These are phyloP conservation scores for Scalesia atractyloides DNA, from an alignment of 129 eudicot species.

Conservation along the genomic window DNA sequence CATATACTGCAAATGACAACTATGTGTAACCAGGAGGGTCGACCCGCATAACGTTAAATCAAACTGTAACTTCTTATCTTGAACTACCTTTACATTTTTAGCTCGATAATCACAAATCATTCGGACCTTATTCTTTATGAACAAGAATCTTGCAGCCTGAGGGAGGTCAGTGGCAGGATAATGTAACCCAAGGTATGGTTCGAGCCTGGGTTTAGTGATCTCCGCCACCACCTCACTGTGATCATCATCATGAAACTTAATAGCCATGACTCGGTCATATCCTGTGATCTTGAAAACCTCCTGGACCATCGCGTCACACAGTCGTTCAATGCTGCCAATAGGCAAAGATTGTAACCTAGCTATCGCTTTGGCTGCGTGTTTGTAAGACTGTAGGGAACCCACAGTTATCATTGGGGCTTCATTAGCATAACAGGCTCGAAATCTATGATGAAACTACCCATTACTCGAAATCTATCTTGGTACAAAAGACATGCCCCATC, in stretches of 20 bases:
- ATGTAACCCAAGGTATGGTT: slow-evolving; percentile 86
- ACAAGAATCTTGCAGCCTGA: slow-evolving; percentile 91
- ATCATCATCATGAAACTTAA: slow-evolving; percentile 93
- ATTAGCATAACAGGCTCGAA: slow-evolving; percentile 90
- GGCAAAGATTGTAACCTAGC: slow-evolving; percentile 78
- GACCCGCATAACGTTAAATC: slow-evolving; percentile 90
- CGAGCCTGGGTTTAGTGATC: slow-evolving; percentile 75
- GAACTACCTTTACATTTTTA: slow-evolving; percentile 65
- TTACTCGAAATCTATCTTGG: too few relatives aligned
- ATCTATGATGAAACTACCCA: slow-evolving; percentile 73
- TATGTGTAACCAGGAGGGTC: slow-evolving; percentile 86
- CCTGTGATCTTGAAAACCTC: slow-evolving; percentile 93
- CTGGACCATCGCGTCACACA: slow-evolving; percentile 90
- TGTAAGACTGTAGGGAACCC: slow-evolving; percentile 87
- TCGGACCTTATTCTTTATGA: slow-evolving; percentile 88
- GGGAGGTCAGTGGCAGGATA: slow-evolving; percentile 96
- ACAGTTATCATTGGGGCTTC: slow-evolving; percentile 93
- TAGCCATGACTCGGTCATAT: slow-evolving; percentile 89
- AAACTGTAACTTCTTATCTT: slow-evolving; percentile 61
- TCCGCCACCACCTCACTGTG: slow-evolving; percentile 92
- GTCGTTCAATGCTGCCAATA: slow-evolving; percentile 78
- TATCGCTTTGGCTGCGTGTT: slow-evolving; percentile 87
- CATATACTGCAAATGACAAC: slow-evolving; percentile 90
- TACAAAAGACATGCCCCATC: too few relatives aligned
- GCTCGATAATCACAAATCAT: slow-evolving; percentile 89